Evolutionary conservation across 2,329 filamentous ascomycete genomes (phyloP).

Genomic region (Cytospora paraplurivora): DNA sequence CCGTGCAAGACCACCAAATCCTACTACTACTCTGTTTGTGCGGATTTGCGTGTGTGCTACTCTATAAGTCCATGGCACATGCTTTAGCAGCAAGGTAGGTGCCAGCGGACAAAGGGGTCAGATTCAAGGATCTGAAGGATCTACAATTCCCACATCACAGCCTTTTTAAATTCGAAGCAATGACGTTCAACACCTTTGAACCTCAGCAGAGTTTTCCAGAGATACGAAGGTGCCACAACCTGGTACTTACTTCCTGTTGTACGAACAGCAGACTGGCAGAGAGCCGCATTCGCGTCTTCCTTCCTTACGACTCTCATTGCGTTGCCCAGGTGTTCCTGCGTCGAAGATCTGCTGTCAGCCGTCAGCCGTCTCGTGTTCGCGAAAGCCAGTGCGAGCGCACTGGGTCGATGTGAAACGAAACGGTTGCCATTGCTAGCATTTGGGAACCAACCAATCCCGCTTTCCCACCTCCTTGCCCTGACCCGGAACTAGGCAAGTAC

Average conservation of each 20-base stretch:
- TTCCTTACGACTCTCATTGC: not conserved
- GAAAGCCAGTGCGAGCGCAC: slow-evolving; percentile 10
- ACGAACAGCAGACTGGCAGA: not conserved
- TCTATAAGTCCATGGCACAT: not conserved
- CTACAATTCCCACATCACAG: not conserved
- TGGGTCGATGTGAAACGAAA: slow-evolving; percentile 23
- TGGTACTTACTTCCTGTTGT: not conserved
- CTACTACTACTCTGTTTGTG: not conserved
- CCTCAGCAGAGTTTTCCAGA: not conserved
- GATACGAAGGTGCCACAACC: slow-evolving; percentile 21
- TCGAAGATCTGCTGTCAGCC: not conserved
- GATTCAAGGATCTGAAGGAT: not conserved
- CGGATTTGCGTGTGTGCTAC: not conserved
- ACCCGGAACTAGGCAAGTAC: not conserved
- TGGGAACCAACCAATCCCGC: slow-evolving; percentile 11
- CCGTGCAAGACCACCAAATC: not conserved
- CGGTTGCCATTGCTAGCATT: not conserved
- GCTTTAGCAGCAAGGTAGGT: not conserved
- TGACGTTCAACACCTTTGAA: not conserved
- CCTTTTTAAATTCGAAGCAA: not conserved
- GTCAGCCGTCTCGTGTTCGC: slow-evolving; percentile 22
- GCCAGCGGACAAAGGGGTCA: not conserved
- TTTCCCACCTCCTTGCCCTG: not conserved
- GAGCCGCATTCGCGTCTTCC: not conserved
- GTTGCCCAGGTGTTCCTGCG: not conserved